These are phyloP conservation scores for Malus sieversii DNA, from an alignment of 306 rosid species.

Conservation along the genomic window DNA sequence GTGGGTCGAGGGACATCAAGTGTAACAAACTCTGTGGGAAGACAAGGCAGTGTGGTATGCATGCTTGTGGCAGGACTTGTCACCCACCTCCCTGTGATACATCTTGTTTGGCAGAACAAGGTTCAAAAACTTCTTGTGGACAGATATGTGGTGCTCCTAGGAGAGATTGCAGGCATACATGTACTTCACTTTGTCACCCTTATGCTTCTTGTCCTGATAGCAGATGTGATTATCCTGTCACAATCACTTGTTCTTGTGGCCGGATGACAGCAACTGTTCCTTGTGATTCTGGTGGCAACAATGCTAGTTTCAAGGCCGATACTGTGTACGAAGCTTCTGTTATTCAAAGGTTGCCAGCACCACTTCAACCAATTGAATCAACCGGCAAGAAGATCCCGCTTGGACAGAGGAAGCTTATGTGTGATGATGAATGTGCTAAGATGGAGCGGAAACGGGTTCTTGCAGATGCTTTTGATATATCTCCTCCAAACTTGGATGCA, in stretches of 20 bases:
- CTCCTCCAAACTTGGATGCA: conserved; percentile 61
- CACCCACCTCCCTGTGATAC: conserved; percentile 71
- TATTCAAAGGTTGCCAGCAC: conserved; percentile 58
- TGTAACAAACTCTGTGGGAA: conserved; percentile 90
- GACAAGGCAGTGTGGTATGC: conserved; percentile 85
- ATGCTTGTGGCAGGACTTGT: conserved; percentile 81
- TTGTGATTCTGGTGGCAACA: conserved; percentile 67
- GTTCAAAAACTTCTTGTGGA: conserved; percentile 61
- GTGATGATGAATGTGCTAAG: conserved; percentile 92
- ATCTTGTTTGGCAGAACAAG: conserved; percentile 27
- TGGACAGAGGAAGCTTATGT: conserved; percentile 75
- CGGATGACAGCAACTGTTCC: conserved; percentile 72
- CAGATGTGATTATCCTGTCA: conserved; percentile 57
- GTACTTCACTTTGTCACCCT: conserved; percentile 81
- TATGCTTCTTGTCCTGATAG: conserved; percentile 63
- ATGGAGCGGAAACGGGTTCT: conserved; percentile 80
- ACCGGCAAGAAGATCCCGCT: conserved; percentile 55
- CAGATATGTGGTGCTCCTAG: conserved; percentile 93
- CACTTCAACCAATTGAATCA: conserved; percentile 68
- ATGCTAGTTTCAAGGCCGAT: conserved; percentile 50
- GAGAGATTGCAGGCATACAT: conserved; percentile 80
- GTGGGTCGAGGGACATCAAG: conserved; percentile 86
- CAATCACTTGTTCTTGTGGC: conserved; percentile 75
- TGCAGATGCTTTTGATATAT: conserved; percentile 87
- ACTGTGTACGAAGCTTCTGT: conserved; percentile 59